These are phyloP conservation scores for Candida pseudoglaebosa DNA, from an alignment of 805 yeast species.

Conservation along the genomic window DNA sequence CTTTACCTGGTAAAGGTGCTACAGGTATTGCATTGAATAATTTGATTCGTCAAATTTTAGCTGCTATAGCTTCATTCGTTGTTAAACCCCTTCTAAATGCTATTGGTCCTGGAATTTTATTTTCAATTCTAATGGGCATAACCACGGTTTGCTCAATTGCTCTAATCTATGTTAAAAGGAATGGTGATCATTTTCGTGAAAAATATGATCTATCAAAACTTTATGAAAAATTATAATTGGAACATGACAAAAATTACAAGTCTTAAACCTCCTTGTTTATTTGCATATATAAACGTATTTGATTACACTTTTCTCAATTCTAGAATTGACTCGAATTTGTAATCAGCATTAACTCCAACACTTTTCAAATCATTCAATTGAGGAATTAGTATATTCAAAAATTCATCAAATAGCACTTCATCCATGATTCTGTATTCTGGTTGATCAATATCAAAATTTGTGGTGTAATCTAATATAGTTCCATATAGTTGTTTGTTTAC, in stretches of 20 bases:
- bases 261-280: no score
- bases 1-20: slow-evolving; percentile 84
- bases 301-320: slow-evolving; percentile 1
- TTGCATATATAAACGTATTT: not conserved
- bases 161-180: slow-evolving; percentile 45
- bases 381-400: slow-evolving; percentile 49
- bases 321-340: slow-evolving; percentile 48
- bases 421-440: slow-evolving; percentile 32
- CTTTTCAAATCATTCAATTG: slow-evolving; percentile 61
- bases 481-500: slow-evolving; percentile 68
- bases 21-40: slow-evolving; percentile 85
- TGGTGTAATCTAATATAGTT: slow-evolving; percentile 40
- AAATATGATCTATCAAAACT: slow-evolving; percentile 53
- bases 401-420: slow-evolving; percentile 42
- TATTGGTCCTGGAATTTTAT: slow-evolving; percentile 68
- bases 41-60: slow-evolving; percentile 65
- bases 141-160: slow-evolving; percentile 40
- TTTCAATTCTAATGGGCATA: slow-evolving; percentile 61
- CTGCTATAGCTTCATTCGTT: slow-evolving; percentile 72
- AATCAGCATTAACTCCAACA: slow-evolving; percentile 73
- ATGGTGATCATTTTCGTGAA: slow-evolving; percentile 62
- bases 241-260: not conserved
- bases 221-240: slow-evolving; percentile 45
- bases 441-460: slow-evolving; percentile 21
- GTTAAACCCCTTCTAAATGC: slow-evolving; percentile 67